Percentiles rank a stretch among this genome's conserved stretches.
These are phyloP conservation scores for Acer campestre DNA, from an alignment of 345 rosid species.

Conservation along the genomic window DNA sequence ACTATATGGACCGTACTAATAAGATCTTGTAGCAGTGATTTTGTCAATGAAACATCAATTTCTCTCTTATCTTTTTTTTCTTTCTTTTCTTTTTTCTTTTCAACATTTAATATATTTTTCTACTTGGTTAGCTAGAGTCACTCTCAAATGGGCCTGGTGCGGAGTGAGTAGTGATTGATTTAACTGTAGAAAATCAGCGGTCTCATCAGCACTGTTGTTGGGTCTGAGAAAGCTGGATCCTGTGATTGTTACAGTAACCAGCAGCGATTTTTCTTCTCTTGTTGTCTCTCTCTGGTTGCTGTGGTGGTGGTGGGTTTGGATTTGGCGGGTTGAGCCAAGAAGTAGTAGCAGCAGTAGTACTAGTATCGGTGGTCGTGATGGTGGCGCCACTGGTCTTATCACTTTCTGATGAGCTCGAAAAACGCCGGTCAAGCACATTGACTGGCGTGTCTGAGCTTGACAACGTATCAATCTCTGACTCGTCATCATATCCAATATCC, in stretches of 20 bases:
- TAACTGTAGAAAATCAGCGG: not conserved
- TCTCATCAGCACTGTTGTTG: constrained; percentile 30
- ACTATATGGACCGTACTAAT: constrained; percentile 20
- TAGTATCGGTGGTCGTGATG: not conserved
- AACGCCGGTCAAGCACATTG: constrained; percentile 57
- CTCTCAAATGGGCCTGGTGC: constrained; percentile 32
- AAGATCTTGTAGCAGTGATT: constrained; percentile 30
- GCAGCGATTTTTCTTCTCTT: constrained; percentile 39
- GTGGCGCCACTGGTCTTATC: constrained; percentile 35
- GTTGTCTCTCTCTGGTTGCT: constrained; percentile 6
- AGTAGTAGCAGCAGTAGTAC: too few relatives aligned
- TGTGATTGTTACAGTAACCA: constrained; percentile 13
- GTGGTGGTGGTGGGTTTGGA: not conserved
- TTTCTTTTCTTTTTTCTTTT: not conserved
- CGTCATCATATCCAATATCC: constrained; percentile 38
- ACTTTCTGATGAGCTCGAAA: constrained; percentile 51
- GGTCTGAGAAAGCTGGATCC: constrained; percentile 34
- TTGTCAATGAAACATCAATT: constrained; percentile 23
- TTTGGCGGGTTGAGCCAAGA: not conserved
- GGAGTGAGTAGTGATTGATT: constrained; percentile 4
- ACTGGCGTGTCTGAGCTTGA: constrained; percentile 49
- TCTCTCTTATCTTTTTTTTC: not conserved
- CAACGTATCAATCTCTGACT: constrained; percentile 34
- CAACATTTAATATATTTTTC: not conserved
- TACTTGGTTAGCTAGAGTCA: constrained; percentile 30